Evolutionary conservation across 1,284 basidiomycete genomes (phyloP), one percentile per base, ranked within the genome.

Genomic region (Filobasidium uniguttulatum): DNA sequence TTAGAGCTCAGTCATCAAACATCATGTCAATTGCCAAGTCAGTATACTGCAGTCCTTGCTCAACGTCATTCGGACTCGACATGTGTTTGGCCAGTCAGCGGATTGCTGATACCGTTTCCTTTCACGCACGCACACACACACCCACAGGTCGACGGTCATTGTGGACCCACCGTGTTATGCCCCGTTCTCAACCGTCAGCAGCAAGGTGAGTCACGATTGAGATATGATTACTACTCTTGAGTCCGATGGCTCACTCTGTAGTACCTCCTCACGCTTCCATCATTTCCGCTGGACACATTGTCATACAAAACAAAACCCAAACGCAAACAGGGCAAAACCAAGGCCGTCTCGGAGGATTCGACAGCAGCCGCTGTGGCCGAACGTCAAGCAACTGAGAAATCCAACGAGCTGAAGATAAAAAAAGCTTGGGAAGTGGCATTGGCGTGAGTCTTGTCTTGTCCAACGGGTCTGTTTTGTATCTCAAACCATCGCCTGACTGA

Each of bases 401-500:
- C 40, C 23, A 68, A 59, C n/a, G 65, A 65, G 34, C 72, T 90
- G 55, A 87, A 87, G 64, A 76, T 81, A 56, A 80, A 78, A 60
- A 79, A 86, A 37, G 87, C 88, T 49, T 88, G 88, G 85, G 86
- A 89, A 56, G 72, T 88, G 47, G 87, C 87, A 33, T 76, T 83
- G 48, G 73, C 79, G 37, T 69, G 45, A 56, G 67, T 61, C 17
- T 12, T 23, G 20, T 28, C 6, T 48, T 50, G 7, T n/a, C 19
- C 29, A 46, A 37, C 22, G 7, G 5, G 15, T 15, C 26, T 10
- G 17, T 29, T 52, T 38, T 37, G 25, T 15, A 38, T 49, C 7
- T 41, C 44, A 9, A 49, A 53, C 29, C 43, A 41, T 17, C 19
- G 44, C 1, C 26, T 28, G 10, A 33, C 33, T 43, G 2, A 19